Evolutionary conservation across 257 asterid genomes (phyloP).

Genomic region (Fraxinus americana): DNA sequence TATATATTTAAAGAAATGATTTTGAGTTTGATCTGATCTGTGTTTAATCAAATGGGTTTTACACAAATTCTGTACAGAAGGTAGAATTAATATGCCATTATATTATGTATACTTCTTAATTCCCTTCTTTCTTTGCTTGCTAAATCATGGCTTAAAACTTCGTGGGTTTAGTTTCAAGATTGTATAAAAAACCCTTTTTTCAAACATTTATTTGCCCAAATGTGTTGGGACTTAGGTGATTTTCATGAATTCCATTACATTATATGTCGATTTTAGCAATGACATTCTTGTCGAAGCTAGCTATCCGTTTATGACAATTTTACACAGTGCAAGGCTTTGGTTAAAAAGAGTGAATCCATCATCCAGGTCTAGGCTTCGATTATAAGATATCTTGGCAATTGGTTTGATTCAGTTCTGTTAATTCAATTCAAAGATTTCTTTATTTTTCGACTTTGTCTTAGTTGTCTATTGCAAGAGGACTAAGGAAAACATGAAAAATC

Average conservation of each 20-base stretch:
- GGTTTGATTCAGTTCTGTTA: not conserved
- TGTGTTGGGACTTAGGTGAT: not conserved
- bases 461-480: not conserved
- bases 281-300: not conserved
- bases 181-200: not conserved
- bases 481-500: not conserved
- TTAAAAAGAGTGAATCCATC: not conserved
- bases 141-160: not conserved
- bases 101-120: not conserved
- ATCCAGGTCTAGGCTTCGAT: not conserved
- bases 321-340: not conserved
- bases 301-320: not conserved
- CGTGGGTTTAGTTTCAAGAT: not conserved
- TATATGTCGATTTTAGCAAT: not conserved
- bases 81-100: not conserved
- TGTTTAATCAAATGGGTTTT: constrained; percentile 17
- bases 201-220: not conserved
- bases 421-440: not conserved
- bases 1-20: not conserved
- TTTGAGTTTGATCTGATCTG: constrained; percentile 29
- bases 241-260: not conserved
- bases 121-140: not conserved
- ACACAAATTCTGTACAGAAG: constrained; percentile 4
- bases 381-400: no score
- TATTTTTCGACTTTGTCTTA: not conserved